phyloP scores from a whole-genome alignment of 106 monocot species.

The Dendrobium nobile region DNA sequence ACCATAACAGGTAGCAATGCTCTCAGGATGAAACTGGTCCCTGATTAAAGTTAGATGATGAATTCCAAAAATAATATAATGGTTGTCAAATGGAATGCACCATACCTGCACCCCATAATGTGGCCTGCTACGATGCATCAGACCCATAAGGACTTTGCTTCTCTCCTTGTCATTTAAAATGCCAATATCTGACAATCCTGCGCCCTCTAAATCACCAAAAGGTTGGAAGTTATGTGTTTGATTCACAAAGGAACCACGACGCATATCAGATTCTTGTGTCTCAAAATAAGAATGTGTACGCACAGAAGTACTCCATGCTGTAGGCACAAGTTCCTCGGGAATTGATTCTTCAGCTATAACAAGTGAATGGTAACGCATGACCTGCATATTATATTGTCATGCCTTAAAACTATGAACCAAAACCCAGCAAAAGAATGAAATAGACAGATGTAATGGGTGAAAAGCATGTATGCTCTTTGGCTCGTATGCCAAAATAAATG shows the following conservation, averaged over 20 bases:
- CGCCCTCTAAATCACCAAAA: conserved; percentile 18
- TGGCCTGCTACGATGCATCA: conserved; percentile 66
- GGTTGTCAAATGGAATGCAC: conserved; percentile 1
- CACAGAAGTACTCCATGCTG: conserved; percentile 68
- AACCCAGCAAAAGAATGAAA: neutral
- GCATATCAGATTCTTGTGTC: conserved; percentile 20
- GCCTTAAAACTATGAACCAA: neutral
- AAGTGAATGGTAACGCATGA: conserved; percentile 96
- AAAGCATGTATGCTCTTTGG: neutral
- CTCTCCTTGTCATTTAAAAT: conserved; percentile 8
- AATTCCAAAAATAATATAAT: neutral
- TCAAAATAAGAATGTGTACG: conserved; percentile 43
- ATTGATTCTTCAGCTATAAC: conserved; percentile 64
- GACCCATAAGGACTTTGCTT: conserved; percentile 71
- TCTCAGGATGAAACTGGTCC: conserved; percentile 94
- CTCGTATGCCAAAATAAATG: neutral
- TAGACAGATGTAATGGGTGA: neutral
- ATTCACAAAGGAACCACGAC: conserved; percentile 8
- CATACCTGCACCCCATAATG: conserved; percentile 96
- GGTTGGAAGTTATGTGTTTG: conserved; percentile 10
- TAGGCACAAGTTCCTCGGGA: conserved; percentile 71
- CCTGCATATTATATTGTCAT: conserved; percentile 36
- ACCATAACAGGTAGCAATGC: conserved; percentile 81
- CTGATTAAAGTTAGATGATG: conserved; percentile 15
- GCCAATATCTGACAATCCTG: conserved; percentile 5